A percentile compares a stretch with the other conserved stretches of the same genome.
Conservation (phyloP, 164 flowering plant genomes). For the Kingdonia uniflora region DNA sequence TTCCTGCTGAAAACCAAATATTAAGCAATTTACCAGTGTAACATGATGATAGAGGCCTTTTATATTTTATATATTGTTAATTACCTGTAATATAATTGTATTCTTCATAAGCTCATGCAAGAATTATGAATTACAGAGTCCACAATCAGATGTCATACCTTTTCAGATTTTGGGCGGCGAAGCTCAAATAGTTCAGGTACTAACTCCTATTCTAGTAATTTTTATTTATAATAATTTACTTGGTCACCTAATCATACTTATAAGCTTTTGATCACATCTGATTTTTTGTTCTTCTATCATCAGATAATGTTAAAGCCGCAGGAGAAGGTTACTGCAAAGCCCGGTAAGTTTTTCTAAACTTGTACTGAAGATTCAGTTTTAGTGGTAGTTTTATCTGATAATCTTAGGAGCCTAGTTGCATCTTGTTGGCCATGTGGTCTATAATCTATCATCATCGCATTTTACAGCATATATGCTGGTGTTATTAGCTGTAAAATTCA, state of each 20-base stretch:
- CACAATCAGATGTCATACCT: conserved; percentile 61
- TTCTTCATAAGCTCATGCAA: conserved; percentile 3
- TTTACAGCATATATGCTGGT: no score
- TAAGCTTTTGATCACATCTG: not conserved
- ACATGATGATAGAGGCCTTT: no score
- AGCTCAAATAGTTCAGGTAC: conserved; percentile 88
- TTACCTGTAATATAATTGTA: not conserved
- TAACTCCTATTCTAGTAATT: not conserved
- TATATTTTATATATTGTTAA: not conserved
- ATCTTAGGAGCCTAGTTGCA: no score
- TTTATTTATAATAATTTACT: not conserved
- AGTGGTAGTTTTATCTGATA: no score
- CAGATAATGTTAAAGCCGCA: conserved; percentile 96
- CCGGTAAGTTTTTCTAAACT: conserved; percentile 39
- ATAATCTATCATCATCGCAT: no score
- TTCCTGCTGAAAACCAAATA: no score
- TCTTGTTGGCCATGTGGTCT: no score
- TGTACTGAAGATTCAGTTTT: no score
- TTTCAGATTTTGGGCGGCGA: conserved; percentile 90
- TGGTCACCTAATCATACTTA: not conserved
- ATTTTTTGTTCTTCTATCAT: conserved; percentile 8
- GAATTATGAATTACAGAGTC: conserved; percentile 42
- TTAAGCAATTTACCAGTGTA: no score
- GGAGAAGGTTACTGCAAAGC: conserved; percentile 70
- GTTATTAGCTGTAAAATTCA: no score